Percentiles rank a stretch among this genome's conserved stretches.
phyloP scores from a whole-genome alignment of 352 stramenopile species.

The Globisporangium canariense region DNA sequence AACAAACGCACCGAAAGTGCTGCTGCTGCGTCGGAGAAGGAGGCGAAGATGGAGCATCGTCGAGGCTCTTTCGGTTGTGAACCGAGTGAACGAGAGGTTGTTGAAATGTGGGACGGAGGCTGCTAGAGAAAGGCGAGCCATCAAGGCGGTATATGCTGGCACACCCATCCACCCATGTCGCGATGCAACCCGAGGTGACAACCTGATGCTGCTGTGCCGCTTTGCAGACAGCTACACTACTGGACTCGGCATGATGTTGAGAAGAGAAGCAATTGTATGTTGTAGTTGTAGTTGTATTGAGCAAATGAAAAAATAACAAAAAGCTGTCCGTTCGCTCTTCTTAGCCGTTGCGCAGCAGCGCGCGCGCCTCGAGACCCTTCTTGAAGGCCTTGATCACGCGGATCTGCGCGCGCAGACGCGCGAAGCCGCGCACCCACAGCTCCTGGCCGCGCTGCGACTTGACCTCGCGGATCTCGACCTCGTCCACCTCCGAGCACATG shows the following conservation, averaged over 20 bases:
- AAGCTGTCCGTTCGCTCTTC: not conserved
- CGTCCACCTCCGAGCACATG: constrained; percentile 45
- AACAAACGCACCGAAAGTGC: not conserved
- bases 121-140: not conserved
- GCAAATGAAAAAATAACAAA: not conserved
- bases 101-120: not conserved
- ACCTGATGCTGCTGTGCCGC: too few relatives aligned
- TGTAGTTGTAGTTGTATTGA: not conserved
- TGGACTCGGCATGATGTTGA: too few relatives aligned
- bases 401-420: constrained; percentile 53
- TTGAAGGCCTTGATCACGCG: constrained; percentile 67
- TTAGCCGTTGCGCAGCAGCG: constrained; percentile 18
- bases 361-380: constrained; percentile 38
- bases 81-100: not conserved
- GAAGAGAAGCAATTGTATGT: not conserved
- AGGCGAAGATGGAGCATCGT: not conserved
- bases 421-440: constrained; percentile 52
- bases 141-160: too few relatives aligned
- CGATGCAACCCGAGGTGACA: too few relatives aligned
- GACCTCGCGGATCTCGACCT: constrained; percentile 30
- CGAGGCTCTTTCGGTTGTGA: not conserved
- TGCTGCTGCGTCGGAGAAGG: not conserved
- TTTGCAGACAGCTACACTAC: too few relatives aligned
- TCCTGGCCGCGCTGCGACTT: constrained; percentile 39
- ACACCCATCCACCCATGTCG: not conserved